Evolutionary conservation across 2,329 filamentous ascomycete species (phyloP).

Genomic region (Talaromyces pinophilus): DNA sequence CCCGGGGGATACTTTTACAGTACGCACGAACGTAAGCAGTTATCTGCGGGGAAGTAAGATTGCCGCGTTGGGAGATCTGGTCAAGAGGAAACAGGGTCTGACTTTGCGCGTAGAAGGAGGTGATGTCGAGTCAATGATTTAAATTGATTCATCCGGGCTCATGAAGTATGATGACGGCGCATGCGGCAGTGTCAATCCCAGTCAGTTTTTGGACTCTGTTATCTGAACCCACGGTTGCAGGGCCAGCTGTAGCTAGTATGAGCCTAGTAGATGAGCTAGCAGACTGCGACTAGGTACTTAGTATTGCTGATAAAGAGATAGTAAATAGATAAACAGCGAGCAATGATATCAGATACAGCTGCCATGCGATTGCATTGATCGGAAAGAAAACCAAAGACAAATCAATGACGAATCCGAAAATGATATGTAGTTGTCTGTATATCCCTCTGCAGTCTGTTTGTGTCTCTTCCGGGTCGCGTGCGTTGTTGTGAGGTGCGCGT

Average conservation of each 20-base stretch:
- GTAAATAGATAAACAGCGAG: constrained; percentile 7
- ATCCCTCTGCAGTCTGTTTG: neutral
- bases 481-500: neutral
- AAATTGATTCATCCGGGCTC: neutral
- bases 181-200: neutral
- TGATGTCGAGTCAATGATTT: neutral
- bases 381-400: neutral
- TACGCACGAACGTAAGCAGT: neutral
- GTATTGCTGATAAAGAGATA: constrained; percentile 8
- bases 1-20: neutral
- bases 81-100: neutral
- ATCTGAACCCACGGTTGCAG: neutral
- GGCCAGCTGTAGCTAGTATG: neutral
- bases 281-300: neutral
- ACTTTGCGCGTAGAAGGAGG: neutral
- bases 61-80: constrained; percentile 2
- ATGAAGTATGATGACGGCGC: neutral
- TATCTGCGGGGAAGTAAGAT: neutral
- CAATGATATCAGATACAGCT: neutral
- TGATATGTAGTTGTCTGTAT: neutral
- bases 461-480: neutral
- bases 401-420: neutral
- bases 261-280: constrained; percentile 1
- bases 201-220: constrained; percentile 5
- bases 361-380: neutral